Conservation (phyloP, 2,329 filamentous ascomycete genomes). For the Cercospora sp. region DNA sequence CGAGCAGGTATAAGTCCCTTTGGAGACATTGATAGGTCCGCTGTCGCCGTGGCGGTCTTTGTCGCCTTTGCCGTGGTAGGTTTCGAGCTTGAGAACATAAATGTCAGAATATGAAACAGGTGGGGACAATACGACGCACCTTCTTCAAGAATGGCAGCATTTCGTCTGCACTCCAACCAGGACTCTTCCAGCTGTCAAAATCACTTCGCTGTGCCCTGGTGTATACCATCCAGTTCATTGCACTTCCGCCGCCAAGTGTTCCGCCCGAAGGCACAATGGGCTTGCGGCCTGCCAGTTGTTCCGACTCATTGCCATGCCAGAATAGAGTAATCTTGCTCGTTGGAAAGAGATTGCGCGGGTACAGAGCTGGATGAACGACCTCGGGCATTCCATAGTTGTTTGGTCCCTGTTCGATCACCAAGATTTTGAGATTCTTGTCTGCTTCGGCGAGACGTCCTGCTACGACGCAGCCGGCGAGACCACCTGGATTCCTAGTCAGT, state of each 20-base stretch:
- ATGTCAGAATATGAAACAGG: not conserved
- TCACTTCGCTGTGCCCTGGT: slow-evolving; percentile 50
- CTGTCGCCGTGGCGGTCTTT: slow-evolving; percentile 53
- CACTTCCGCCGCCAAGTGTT: slow-evolving; percentile 61
- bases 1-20: slow-evolving; percentile 48
- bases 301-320: slow-evolving; percentile 52
- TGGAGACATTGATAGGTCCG: slow-evolving; percentile 59
- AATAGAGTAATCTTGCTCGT: slow-evolving; percentile 55
- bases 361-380: slow-evolving; percentile 56
- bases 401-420: slow-evolving; percentile 57
- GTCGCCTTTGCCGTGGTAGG: slow-evolving; percentile 53
- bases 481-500: slow-evolving; percentile 39
- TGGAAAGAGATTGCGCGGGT: slow-evolving; percentile 51
- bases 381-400: slow-evolving; percentile 55
- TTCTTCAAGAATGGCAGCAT: slow-evolving; percentile 58
- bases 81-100: slow-evolving; percentile 50
- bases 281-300: slow-evolving; percentile 51
- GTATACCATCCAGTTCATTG: slow-evolving; percentile 48
- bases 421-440: slow-evolving; percentile 51
- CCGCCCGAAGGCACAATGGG: slow-evolving; percentile 48
- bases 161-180: slow-evolving; percentile 55
- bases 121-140: slow-evolving; percentile 32
- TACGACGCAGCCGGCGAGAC: slow-evolving; percentile 53
- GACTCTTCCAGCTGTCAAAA: slow-evolving; percentile 56
- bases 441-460: slow-evolving; percentile 55